Percentiles rank a stretch among this genome's conserved stretches.
phyloP scores from a whole-genome alignment of 148 eudicot species.

The Chenopodium berlandieri region DNA sequence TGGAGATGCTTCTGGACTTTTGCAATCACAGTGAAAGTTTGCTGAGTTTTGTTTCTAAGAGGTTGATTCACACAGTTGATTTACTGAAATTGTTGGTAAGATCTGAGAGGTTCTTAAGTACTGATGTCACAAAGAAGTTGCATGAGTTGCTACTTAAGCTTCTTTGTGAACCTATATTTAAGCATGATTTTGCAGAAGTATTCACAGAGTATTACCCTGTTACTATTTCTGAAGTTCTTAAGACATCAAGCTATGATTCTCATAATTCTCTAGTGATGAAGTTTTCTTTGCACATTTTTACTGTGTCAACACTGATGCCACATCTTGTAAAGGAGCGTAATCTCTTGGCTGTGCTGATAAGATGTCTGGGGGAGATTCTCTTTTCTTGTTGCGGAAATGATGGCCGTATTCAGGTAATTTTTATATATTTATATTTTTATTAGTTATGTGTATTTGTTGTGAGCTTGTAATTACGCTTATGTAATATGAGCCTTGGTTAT shows the following conservation, averaged over 20 bases:
- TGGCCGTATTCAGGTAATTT: slow-evolving; percentile 67
- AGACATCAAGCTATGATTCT: slow-evolving; percentile 40
- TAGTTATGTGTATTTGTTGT: slow-evolving; percentile 3
- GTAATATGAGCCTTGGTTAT: not conserved
- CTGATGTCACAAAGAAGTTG: slow-evolving; percentile 52
- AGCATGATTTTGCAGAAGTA: slow-evolving; percentile 79
- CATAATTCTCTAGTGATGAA: slow-evolving; percentile 57
- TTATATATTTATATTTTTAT: not conserved
- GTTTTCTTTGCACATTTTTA: slow-evolving; percentile 88
- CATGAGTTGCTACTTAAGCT: slow-evolving; percentile 88
- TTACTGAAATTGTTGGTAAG: slow-evolving; percentile 68
- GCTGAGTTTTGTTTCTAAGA: slow-evolving; percentile 77
- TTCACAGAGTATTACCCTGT: slow-evolving; percentile 70
- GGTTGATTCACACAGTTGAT: slow-evolving; percentile 47
- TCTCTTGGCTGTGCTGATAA: slow-evolving; percentile 62
- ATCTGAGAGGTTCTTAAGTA: slow-evolving; percentile 69
- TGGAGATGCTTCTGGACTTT: slow-evolving; percentile 75
- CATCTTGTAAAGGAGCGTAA: slow-evolving; percentile 79
- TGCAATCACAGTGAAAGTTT: slow-evolving; percentile 85
- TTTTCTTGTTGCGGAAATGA: slow-evolving; percentile 67
- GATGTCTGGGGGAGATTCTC: slow-evolving; percentile 64
- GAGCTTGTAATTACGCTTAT: not conserved
- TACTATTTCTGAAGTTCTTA: slow-evolving; percentile 54
- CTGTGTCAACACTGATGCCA: slow-evolving; percentile 88
- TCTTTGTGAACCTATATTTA: slow-evolving; percentile 82